Evolutionary conservation across 202 grass and related monocot genomes (phyloP).

Genomic region (Digitaria exilis): DNA sequence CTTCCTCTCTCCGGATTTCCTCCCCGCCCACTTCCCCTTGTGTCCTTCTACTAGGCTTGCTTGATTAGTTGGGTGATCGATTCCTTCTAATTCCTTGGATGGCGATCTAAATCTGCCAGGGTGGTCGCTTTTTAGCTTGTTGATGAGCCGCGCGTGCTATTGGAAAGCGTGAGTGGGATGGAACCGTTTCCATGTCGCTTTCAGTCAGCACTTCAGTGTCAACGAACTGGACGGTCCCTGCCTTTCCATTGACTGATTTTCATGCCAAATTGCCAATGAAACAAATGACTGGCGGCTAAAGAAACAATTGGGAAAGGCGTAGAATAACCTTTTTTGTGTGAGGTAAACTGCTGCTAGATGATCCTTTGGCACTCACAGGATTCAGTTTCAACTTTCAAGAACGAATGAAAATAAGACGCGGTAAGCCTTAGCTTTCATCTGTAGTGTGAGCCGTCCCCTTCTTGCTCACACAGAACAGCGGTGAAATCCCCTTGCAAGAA

Average conservation of each 20-base stretch:
- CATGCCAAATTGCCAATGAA: not conserved
- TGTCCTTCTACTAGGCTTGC: not conserved
- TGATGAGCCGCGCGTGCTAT: not conserved
- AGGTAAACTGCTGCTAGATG: not conserved
- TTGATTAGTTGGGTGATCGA: not conserved
- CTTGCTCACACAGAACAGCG: too few relatives aligned
- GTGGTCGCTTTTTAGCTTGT: not conserved
- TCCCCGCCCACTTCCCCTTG: not conserved
- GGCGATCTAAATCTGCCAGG: not conserved
- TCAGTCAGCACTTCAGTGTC: not conserved
- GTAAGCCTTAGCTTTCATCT: too few relatives aligned
- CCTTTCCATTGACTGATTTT: not conserved
- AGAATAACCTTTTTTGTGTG: not conserved
- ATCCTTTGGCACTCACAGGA: not conserved
- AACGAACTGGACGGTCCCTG: not conserved
- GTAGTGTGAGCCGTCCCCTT: too few relatives aligned
- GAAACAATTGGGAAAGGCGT: not conserved
- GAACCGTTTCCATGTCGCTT: conserved; percentile 33
- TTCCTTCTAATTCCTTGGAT: conserved; percentile 1
- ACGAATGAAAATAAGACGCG: not conserved
- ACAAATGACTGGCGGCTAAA: not conserved
- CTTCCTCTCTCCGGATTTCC: not conserved
- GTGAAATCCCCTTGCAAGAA: too few relatives aligned
- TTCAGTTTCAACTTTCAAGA: not conserved
- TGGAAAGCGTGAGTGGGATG: too few relatives aligned